Evolutionary conservation across 129 eudicot genomes (phyloP).

Genomic region (Glebionis coronaria): DNA sequence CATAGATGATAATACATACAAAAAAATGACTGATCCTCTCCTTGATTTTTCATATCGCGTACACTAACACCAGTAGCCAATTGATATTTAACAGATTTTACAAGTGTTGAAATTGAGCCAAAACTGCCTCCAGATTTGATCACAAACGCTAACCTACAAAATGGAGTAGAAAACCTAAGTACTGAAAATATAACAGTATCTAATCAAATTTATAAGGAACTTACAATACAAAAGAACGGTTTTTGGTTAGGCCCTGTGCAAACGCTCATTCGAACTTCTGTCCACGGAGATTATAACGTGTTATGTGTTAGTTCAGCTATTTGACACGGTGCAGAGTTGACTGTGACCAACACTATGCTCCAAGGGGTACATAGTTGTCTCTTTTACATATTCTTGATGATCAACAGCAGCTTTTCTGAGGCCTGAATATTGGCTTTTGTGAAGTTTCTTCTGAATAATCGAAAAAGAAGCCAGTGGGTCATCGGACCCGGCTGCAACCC

Average conservation of each 20-base stretch:
- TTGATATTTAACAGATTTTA: slow-evolving; percentile 2
- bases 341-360: too few species aligned
- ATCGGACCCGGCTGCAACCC: slow-evolving; percentile 77
- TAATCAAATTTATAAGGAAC: not conserved
- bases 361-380: slow-evolving; percentile 76
- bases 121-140: slow-evolving; percentile 8
- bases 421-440: slow-evolving; percentile 35
- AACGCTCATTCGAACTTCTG: slow-evolving; percentile 3
- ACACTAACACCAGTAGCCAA: too few species aligned
- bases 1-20: too few species aligned
- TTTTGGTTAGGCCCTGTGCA: slow-evolving; percentile 9
- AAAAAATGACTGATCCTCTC: too few species aligned
- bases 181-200: not conserved
- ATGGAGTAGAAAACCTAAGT: not conserved
- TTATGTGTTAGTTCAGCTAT: slow-evolving; percentile 22
- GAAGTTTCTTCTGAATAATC: slow-evolving; percentile 53
- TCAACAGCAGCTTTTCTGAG: slow-evolving; percentile 65
- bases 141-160: not conserved
- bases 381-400: slow-evolving; percentile 74
- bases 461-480: slow-evolving; percentile 75
- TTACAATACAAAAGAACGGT: slow-evolving; percentile 12
- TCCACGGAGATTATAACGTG: not conserved
- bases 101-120: slow-evolving; percentile 6
- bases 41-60: too few species aligned
- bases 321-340: too few species aligned